These are phyloP conservation scores for Amanita jacksonii DNA, from an alignment of 768 basidiomycete genomes.

Conservation along the genomic window DNA sequence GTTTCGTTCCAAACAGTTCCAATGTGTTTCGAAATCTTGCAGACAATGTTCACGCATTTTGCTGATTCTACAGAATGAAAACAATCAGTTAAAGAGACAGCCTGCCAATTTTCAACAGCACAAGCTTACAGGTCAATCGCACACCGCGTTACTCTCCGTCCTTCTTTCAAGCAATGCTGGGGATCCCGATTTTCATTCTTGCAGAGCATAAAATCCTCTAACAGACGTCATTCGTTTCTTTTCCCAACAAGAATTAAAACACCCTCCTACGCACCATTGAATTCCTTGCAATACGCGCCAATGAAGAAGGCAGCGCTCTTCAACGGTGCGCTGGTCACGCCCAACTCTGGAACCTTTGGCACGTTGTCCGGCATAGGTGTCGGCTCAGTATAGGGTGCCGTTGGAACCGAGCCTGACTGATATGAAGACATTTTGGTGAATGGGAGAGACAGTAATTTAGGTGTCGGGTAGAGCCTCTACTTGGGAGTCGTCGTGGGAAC, in stretches of 20 bases:
- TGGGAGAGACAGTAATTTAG: too few species aligned
- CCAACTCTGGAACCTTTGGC: conserved; percentile 83
- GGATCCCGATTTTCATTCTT: conserved; percentile 88
- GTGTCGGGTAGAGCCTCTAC: too few species aligned
- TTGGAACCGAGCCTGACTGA: conserved; percentile 37
- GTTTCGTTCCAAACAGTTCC: conserved; percentile 88
- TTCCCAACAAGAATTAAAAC: conserved; percentile 1
- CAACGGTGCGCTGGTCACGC: conserved; percentile 83
- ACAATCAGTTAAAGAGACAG: neutral
- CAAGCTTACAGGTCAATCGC: conserved; percentile 77
- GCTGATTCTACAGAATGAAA: conserved; percentile 48
- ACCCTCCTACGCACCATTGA: conserved; percentile 63
- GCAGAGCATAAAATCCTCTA: conserved; percentile 75
- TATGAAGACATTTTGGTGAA: conserved; percentile 40
- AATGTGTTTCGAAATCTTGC: conserved; percentile 81
- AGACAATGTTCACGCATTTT: conserved; percentile 93
- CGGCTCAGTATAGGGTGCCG: conserved; percentile 48
- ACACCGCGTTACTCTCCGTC: conserved; percentile 90
- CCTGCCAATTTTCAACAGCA: too few species aligned
- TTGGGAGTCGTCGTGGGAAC: too few species aligned
- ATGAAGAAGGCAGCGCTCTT: conserved; percentile 98
- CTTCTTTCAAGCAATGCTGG: conserved; percentile 91
- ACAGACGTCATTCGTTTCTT: neutral
- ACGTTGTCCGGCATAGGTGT: conserved; percentile 53
- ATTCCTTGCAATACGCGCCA: conserved; percentile 91